These are phyloP conservation scores for Leccinum sublutescens DNA, from an alignment of 768 basidiomycete species.

Conservation along the genomic window DNA sequence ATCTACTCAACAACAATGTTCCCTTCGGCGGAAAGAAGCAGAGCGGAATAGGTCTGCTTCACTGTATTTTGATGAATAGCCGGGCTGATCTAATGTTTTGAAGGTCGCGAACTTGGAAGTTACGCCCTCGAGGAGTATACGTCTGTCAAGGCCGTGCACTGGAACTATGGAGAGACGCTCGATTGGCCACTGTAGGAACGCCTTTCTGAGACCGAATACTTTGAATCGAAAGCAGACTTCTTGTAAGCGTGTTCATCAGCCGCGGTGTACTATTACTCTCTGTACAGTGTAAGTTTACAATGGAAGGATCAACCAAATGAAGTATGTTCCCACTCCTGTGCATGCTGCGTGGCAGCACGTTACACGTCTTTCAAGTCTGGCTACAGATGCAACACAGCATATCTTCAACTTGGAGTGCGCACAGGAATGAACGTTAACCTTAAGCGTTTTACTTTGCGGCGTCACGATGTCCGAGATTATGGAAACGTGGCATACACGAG, in stretches of 20 bases:
- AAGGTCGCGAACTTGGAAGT: slow-evolving; percentile 86
- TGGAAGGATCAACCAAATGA: slow-evolving; percentile 9
- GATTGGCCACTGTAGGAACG: slow-evolving; percentile 66
- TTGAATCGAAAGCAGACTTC: not conserved
- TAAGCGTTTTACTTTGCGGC: not conserved
- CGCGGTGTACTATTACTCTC: slow-evolving; percentile 6
- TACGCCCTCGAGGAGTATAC: slow-evolving; percentile 85
- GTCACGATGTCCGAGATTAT: slow-evolving; percentile 16
- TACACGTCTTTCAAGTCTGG: slow-evolving; percentile 2
- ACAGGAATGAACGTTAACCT: slow-evolving; percentile 14
- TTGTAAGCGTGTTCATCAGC: not conserved
- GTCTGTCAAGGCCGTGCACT: slow-evolving; percentile 78
- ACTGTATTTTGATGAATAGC: not conserved
- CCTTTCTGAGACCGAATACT: not conserved
- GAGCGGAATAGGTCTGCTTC: slow-evolving; percentile 68
- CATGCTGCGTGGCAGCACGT: slow-evolving; percentile 4
- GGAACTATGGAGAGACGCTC: slow-evolving; percentile 81
- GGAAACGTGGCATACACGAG: slow-evolving; percentile 27
- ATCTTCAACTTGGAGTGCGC: slow-evolving; percentile 2
- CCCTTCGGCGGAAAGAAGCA: slow-evolving; percentile 97
- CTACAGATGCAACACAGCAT: slow-evolving; percentile 3
- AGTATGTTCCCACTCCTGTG: slow-evolving; percentile 6
- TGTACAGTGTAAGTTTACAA: slow-evolving; percentile 20
- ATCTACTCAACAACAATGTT: slow-evolving; percentile 77
- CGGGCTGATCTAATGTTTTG: slow-evolving; percentile 6